A percentile compares a stretch with the other conserved stretches of the same genome.
phyloP scores from a whole-genome alignment of 805 yeast genomes.

The Scheffersomyces ergatensis region DNA sequence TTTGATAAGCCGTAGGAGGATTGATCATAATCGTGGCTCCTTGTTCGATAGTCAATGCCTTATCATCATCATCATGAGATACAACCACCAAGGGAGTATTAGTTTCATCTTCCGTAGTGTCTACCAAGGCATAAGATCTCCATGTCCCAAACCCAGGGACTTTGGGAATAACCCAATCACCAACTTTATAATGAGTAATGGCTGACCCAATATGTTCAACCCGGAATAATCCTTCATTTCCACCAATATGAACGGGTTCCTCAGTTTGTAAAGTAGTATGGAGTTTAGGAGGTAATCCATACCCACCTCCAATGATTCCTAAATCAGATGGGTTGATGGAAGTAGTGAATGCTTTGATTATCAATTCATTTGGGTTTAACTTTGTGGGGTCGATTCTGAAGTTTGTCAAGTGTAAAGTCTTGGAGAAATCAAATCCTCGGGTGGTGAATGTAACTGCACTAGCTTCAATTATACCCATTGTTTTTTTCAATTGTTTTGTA shows the following conservation, averaged over 20 bases:
- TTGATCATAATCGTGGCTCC: constrained; percentile 90
- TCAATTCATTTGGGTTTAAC: constrained; percentile 36
- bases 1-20: constrained; percentile 84
- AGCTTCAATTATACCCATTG: constrained; percentile 12
- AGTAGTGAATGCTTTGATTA: constrained; percentile 70
- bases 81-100: constrained; percentile 32
- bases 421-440: constrained; percentile 16
- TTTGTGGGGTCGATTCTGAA: constrained; percentile 19
- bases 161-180: constrained; percentile 86
- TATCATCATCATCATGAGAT: constrained; percentile 11
- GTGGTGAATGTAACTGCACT: constrained; percentile 24
- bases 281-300: constrained; percentile 70
- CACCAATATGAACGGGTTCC: constrained; percentile 75
- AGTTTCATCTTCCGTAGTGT: constrained; percentile 36
- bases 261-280: constrained; percentile 45
- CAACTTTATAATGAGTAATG: constrained; percentile 49
- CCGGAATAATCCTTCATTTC: constrained; percentile 91
- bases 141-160: constrained; percentile 84
- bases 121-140: constrained; percentile 59
- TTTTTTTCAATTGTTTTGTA: no score
- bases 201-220: constrained; percentile 67
- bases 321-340: constrained; percentile 92
- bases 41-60: constrained; percentile 38
- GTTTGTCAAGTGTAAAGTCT: constrained; percentile 16
- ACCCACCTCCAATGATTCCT: constrained; percentile 82